phyloP scores from a whole-genome alignment of 2,329 filamentous ascomycete species.

The Dryadomyces quercus-mongolicae region DNA sequence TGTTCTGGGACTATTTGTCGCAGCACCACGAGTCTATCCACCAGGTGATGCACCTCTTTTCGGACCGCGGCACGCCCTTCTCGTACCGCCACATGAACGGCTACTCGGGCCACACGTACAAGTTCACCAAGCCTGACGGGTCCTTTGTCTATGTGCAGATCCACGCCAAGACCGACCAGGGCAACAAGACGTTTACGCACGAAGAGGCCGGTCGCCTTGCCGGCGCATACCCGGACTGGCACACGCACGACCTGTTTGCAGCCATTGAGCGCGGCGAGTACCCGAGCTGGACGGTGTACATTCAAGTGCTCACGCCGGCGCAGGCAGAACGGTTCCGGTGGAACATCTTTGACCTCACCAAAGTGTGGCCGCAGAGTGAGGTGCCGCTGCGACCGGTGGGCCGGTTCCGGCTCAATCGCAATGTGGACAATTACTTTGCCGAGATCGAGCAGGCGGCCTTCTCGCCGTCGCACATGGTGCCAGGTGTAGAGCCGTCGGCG shows the following conservation, averaged over 20 bases:
- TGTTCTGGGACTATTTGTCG: conserved; percentile 47
- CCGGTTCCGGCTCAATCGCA: conserved; percentile 51
- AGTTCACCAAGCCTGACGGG: conserved; percentile 53
- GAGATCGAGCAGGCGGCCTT: conserved; percentile 60
- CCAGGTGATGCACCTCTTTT: conserved; percentile 54
- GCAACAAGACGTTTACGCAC: conserved; percentile 45
- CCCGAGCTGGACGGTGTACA: conserved; percentile 51
- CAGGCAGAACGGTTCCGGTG: conserved; percentile 48
- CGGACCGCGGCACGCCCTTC: conserved; percentile 53
- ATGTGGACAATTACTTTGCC: conserved; percentile 54
- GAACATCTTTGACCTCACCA: conserved; percentile 59
- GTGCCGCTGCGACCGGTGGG: conserved; percentile 51
- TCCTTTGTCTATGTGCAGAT: conserved; percentile 55
- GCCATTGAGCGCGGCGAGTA: conserved; percentile 48
- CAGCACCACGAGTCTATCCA: conserved; percentile 52
- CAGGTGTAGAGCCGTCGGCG: conserved; percentile 48
- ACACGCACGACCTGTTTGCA: conserved; percentile 52
- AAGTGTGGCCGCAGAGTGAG: conserved; percentile 53
- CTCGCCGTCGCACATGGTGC: conserved; percentile 50
- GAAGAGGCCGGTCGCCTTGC: conserved; percentile 42
- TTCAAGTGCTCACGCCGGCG: conserved; percentile 50
- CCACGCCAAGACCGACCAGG: conserved; percentile 51
- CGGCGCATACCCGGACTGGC: conserved; percentile 47
- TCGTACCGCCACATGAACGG: conserved; percentile 56
- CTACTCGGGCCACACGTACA: conserved; percentile 56